phyloP scores from a whole-genome alignment of 257 asterid genomes.

The Datura wrightii region DNA sequence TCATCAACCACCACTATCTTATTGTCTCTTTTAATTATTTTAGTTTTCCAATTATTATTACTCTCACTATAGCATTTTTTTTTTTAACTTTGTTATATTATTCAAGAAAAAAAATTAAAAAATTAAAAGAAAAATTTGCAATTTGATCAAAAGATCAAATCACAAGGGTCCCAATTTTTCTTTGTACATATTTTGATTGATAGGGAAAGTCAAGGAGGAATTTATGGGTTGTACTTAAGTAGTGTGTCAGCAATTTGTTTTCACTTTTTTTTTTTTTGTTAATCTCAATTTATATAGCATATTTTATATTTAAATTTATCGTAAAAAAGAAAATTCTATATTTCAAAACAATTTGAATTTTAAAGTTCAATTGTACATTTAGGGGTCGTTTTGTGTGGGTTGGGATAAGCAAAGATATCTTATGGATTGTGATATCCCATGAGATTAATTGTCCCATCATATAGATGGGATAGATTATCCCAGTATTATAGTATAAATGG shows the following conservation, averaged over 20 bases:
- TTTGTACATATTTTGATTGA: conserved; percentile 27
- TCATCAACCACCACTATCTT: conserved; percentile 48
- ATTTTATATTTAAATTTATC: too few relatives aligned
- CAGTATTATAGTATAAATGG: too few relatives aligned
- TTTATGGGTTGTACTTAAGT: not conserved
- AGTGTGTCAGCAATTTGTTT: not conserved
- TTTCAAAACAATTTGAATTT: not conserved
- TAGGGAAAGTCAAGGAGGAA: not conserved
- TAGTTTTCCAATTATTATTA: conserved; percentile 39
- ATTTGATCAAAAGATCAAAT: not conserved
- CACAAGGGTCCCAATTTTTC: not conserved
- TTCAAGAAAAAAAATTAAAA: not conserved
- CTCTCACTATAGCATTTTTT: conserved; percentile 34
- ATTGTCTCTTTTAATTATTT: conserved; percentile 55
- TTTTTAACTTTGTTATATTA: not conserved
- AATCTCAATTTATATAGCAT: not conserved
- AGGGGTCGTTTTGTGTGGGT: too few relatives aligned
- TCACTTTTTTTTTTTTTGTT: not conserved
- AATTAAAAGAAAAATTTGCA: conserved; percentile 36
- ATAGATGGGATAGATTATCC: too few relatives aligned
- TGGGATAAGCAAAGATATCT: too few relatives aligned
- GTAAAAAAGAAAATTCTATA: too few relatives aligned
- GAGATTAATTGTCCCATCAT: too few relatives aligned
- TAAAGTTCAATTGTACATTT: too few relatives aligned
- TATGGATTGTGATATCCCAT: too few relatives aligned